These are phyloP conservation scores for Camellia lanceoleosa DNA, from an alignment of 148 eudicot species.

Conservation along the genomic window DNA sequence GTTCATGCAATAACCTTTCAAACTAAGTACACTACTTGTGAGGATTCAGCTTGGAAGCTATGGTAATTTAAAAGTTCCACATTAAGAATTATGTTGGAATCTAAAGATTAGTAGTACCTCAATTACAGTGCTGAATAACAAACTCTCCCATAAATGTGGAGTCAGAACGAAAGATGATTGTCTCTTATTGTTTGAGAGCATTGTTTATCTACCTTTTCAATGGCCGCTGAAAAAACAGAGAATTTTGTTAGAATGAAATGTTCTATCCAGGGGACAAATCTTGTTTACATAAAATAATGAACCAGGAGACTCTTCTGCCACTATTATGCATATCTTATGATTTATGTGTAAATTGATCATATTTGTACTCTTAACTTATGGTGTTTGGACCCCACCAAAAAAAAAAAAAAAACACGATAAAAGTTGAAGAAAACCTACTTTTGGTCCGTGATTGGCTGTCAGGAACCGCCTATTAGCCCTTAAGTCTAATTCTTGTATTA, in stretches of 20 bases:
- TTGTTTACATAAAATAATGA: neutral
- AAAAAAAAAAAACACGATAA: neutral
- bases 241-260: constrained; percentile 1
- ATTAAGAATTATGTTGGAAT: neutral
- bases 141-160: constrained; percentile 4
- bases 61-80: neutral
- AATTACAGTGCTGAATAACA: neutral
- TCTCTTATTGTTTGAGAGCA: neutral
- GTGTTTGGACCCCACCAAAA: neutral
- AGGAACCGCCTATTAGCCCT: constrained; percentile 49
- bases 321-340: neutral
- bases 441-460: constrained; percentile 70
- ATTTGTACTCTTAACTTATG: neutral
- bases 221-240: constrained; percentile 25
- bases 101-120: constrained; percentile 6
- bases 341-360: neutral
- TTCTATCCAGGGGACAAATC: neutral
- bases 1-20: neutral
- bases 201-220: constrained; percentile 24
- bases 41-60: constrained; percentile 4
- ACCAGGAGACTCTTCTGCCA: neutral
- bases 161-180: neutral
- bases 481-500: constrained; percentile 62
- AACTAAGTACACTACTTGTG: neutral
- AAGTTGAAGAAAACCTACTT: constrained; percentile 51